Evolutionary conservation across 192 early-diverging fungal species (phyloP), one percentile per base, ranked within the genome.

Genomic region (Geranomyces michiganensis): DNA sequence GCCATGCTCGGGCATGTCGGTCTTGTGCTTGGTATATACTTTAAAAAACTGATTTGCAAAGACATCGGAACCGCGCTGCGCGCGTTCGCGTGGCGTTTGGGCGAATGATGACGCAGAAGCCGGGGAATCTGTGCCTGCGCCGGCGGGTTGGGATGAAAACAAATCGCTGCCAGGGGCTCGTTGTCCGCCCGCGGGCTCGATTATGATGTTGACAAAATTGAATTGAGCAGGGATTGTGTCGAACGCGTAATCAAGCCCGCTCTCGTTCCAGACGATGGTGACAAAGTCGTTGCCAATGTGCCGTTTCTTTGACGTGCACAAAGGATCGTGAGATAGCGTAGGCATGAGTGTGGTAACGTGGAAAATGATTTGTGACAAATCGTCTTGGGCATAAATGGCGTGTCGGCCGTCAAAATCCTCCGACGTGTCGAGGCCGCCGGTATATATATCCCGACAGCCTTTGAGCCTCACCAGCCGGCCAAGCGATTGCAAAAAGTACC

Each of bases 281-380:
- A 99, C 93, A 81, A 89, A 97, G 79, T 99, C 95, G 74, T 99
- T 99, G 47, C 95, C 97, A 70, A 99, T 95, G 74, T 97, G 94
- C 30, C 94, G 82, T 81, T 99, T 99, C 73, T 99, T 99, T 17
- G 76, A 75, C 68, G 85, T 90, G 72, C 93, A 86, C 53, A 87
- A 79, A 55, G 90, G 88, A 76, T 99, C 96, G 53, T 87, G 87
- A 45, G 82, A 79, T 1, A 85, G 75, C 0, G 85, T 93, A 0
- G 97, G 97, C 94, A 99, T 97, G 71, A 99, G 84, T 19, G 95
- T 98, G 15, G 94, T 89, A 7, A 89, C 89, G 71, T 99, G 97
- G 79, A 97, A 99, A 14, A 96, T 87, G 26, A 95, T 89, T 73
- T 97, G 92, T 0, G 89, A 87, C 26, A 96, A 65, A 14, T 79